Base-by-base conservation (phyloP, 257 asterid genomes). In the Leptodermis oblonga region DNA sequence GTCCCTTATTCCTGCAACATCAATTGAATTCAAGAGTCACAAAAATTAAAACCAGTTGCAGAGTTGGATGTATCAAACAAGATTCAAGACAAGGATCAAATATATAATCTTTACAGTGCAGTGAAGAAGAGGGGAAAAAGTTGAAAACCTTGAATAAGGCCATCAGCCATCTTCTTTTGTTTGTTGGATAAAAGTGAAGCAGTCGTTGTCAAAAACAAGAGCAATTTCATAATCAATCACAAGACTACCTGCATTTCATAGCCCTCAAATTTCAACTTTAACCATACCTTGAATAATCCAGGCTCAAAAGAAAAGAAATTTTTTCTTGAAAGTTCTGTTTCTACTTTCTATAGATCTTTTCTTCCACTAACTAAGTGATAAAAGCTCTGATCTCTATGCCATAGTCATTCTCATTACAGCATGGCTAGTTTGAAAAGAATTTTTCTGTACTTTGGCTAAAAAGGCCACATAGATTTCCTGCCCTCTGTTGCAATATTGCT, bases 171-270 rank as follows among this genome's bases (percentile, higher is more conserved):
- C 62, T 26, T 55, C 28, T 55, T 55, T 26, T 55, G 18, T 55
- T 55, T 55, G 34, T 26, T 25, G 62, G 63, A 13, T 30, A 15
- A 55, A 55, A 55, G 13, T 23, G 12, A 25, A n/a, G n/a, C n/a
- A n/a, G n/a, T n/a, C n/a, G n/a, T n/a, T n/a, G 36, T 55, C 43
- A 60, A 14, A 60, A 60, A 60, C 65, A 60, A 33, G 23, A 60
- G 23, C 28, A 58, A 17, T 17, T 58, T 39, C 22, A 28, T 51
- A 20, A 51, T 22, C 58, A 20, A 51, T n/a, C 58, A 51, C 28
- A 51, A 51, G 58, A 22, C 23, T 51, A 13, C 58, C 36, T 28
- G 64, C 22, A 51, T 17, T 36, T 15, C 37, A 58, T 30, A 58
- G 25, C 65, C 45, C 42, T 60, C 18, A 17, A 33, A 11, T 60